These are phyloP conservation scores for Cardamine chenopodiifolia DNA, from an alignment of 345 rosid genomes.

Conservation along the genomic window DNA sequence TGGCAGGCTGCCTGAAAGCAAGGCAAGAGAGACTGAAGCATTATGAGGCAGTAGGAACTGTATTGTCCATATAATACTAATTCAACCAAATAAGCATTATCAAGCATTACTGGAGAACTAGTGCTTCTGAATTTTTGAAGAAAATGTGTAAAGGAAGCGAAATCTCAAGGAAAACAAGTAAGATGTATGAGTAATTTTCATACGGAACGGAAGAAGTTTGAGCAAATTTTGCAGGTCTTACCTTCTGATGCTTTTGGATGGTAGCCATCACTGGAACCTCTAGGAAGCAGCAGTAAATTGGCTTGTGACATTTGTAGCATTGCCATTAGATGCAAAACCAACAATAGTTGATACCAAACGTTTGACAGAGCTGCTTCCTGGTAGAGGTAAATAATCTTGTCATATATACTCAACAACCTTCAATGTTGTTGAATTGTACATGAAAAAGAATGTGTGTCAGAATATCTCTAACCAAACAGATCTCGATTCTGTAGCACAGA, in stretches of 20 bases:
- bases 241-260: constrained; percentile 94
- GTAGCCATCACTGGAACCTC: constrained; percentile 69
- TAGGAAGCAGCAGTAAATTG: constrained; percentile 89
- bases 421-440: constrained; percentile 50
- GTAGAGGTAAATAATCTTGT: constrained; percentile 30
- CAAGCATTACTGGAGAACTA: neutral
- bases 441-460: constrained; percentile 11
- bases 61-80: neutral
- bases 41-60: neutral
- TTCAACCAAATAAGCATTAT: neutral
- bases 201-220: constrained; percentile 8
- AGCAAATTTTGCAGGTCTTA: constrained; percentile 54
- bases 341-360: constrained; percentile 93
- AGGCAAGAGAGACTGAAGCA: constrained; percentile 6
- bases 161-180: neutral
- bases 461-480: constrained; percentile 12
- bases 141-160: neutral
- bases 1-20: constrained; percentile 10
- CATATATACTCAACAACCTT: constrained; percentile 21
- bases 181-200: neutral
- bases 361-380: constrained; percentile 89
- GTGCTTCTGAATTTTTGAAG: neutral
- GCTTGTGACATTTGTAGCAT: constrained; percentile 87
- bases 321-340: constrained; percentile 97
- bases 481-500: neutral